Percentiles rank a stretch among this genome's conserved stretches.
Evolutionary conservation across 768 basidiomycete species (phyloP).

Genomic region (Calocybe indica): DNA sequence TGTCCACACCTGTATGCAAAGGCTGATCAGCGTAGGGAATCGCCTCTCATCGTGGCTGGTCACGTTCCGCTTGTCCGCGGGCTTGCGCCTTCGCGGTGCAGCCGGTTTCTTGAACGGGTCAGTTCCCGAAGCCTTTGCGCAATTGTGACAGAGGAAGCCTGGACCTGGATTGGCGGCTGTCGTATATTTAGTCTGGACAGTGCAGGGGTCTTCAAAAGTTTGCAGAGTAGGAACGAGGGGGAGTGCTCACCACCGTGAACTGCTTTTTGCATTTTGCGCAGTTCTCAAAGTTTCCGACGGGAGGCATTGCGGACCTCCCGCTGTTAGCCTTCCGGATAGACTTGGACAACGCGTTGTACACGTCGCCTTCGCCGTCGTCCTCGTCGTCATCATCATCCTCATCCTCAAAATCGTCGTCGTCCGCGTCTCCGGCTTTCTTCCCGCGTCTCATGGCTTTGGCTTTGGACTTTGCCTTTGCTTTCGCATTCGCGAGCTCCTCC

Average conservation of each 20-base stretch:
- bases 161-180: slow-evolving; percentile 62
- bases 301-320: slow-evolving; percentile 41
- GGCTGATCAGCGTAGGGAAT: slow-evolving; percentile 64
- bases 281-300: slow-evolving; percentile 71
- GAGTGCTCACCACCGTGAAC: slow-evolving; percentile 75
- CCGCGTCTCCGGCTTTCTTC: slow-evolving; percentile 35
- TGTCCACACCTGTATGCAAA: slow-evolving; percentile 70
- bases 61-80: slow-evolving; percentile 63
- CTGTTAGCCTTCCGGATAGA: slow-evolving; percentile 21
- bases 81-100: slow-evolving; percentile 55
- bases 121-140: slow-evolving; percentile 69
- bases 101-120: slow-evolving; percentile 85
- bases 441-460: slow-evolving; percentile 38
- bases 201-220: neutral
- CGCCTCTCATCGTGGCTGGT: slow-evolving; percentile 64
- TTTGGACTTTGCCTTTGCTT: slow-evolving; percentile 33
- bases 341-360: slow-evolving; percentile 62
- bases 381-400: slow-evolving; percentile 52
- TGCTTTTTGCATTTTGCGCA: slow-evolving; percentile 81
- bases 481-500: slow-evolving; percentile 23
- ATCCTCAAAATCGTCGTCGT: slow-evolving; percentile 12
- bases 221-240: neutral
- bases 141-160: slow-evolving; percentile 81
- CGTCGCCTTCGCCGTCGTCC: slow-evolving; percentile 33
- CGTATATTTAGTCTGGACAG: slow-evolving; percentile 77